These are phyloP conservation scores for Tilletia walkeri DNA, from an alignment of 1,284 basidiomycete genomes.

Conservation along the genomic window DNA sequence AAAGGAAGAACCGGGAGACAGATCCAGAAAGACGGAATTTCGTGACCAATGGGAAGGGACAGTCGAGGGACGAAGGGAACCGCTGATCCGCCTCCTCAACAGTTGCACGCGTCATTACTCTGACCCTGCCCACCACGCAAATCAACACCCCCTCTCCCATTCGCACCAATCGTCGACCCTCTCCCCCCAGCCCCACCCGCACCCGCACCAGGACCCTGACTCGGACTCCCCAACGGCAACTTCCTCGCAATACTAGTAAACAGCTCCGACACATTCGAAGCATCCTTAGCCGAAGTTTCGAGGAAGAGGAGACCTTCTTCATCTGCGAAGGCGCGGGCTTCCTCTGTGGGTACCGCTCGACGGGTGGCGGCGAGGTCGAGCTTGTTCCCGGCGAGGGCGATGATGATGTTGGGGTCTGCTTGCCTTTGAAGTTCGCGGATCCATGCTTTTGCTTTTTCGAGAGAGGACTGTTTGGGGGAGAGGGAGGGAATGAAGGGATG, in stretches of 20 bases:
- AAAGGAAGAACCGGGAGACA: not conserved
- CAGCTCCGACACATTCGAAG: slow-evolving; percentile 80
- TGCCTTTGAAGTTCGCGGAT: slow-evolving; percentile 94
- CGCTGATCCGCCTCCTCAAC: slow-evolving; percentile 21
- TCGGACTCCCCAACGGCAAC: slow-evolving; percentile 47
- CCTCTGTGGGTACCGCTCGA: slow-evolving; percentile 45
- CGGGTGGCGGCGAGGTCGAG: slow-evolving; percentile 70
- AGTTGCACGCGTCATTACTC: slow-evolving; percentile 40
- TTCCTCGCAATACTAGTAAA: slow-evolving; percentile 52
- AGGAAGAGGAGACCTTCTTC: slow-evolving; percentile 94
- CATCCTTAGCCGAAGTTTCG: slow-evolving; percentile 92
- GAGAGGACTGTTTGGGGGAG: slow-evolving; percentile 58
- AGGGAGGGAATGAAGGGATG: not conserved
- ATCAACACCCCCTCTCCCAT: slow-evolving; percentile 28
- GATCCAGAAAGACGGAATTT: not conserved
- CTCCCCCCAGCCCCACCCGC: slow-evolving; percentile 21
- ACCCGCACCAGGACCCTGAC: slow-evolving; percentile 25
- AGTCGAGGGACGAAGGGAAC: too few relatives aligned
- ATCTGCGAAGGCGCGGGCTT: slow-evolving; percentile 84
- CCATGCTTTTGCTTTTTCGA: slow-evolving; percentile 96
- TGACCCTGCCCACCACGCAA: slow-evolving; percentile 35
- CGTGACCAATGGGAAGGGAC: too few relatives aligned
- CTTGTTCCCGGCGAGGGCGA: slow-evolving; percentile 91
- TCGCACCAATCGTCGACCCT: slow-evolving; percentile 25
- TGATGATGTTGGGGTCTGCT: slow-evolving; percentile 83